These are phyloP conservation scores for Helotiales sp. DNA, from an alignment of 2,329 filamentous ascomycete species.

Conservation along the genomic window DNA sequence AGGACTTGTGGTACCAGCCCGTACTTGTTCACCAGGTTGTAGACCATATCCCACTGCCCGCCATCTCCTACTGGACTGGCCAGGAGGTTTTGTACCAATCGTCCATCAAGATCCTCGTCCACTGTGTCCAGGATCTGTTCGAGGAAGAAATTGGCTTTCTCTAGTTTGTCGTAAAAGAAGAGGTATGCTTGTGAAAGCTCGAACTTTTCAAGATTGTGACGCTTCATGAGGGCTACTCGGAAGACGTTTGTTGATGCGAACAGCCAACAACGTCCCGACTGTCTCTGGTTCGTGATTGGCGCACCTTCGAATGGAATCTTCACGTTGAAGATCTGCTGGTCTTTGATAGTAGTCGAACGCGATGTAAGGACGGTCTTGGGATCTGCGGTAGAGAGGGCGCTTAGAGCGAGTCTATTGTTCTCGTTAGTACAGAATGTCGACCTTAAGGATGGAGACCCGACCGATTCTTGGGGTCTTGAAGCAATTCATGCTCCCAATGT, in stretches of 20 bases:
- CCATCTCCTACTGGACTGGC: slow-evolving; percentile 73
- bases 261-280: slow-evolving; percentile 85
- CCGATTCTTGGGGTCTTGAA: slow-evolving; percentile 67
- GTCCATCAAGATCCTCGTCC: slow-evolving; percentile 66
- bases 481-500: slow-evolving; percentile 61
- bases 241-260: slow-evolving; percentile 93
- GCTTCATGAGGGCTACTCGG: slow-evolving; percentile 83
- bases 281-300: slow-evolving; percentile 82
- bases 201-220: slow-evolving; percentile 74
- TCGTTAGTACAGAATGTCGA: slow-evolving; percentile 3
- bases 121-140: slow-evolving; percentile 79
- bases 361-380: slow-evolving; percentile 67
- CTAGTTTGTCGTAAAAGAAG: slow-evolving; percentile 93
- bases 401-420: slow-evolving; percentile 67
- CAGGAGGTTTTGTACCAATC: slow-evolving; percentile 71
- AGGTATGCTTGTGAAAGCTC: slow-evolving; percentile 87
- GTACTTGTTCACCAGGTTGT: slow-evolving; percentile 83
- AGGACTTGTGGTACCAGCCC: slow-evolving; percentile 80
- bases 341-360: slow-evolving; percentile 59
- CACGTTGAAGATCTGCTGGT: slow-evolving; percentile 81
- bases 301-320: slow-evolving; percentile 78
- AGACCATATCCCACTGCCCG: slow-evolving; percentile 91
- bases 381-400: slow-evolving; percentile 68
- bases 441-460: slow-evolving; percentile 32
- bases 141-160: slow-evolving; percentile 88